Evolutionary conservation across 805 yeast genomes (phyloP).

Genomic region (Candida anglica): DNA sequence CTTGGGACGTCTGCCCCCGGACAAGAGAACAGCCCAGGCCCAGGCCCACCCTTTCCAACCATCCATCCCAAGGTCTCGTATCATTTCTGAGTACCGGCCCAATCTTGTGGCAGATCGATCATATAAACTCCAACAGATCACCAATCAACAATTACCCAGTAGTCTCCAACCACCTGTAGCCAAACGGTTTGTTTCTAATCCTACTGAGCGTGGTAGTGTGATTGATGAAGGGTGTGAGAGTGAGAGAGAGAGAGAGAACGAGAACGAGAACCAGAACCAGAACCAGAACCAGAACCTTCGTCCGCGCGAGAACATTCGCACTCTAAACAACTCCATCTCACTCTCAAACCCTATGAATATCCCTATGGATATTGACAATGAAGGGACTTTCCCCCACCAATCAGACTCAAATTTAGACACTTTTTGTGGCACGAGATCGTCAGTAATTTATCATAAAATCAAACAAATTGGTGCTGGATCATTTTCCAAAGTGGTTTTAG

Average conservation of each 20-base stretch:
- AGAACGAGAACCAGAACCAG: neutral
- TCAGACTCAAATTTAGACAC: too few species aligned
- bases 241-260: neutral
- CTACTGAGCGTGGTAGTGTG: neutral
- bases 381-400: too few species aligned
- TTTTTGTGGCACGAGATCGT: too few species aligned
- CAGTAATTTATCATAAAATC: too few species aligned
- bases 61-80: neutral
- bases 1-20: neutral
- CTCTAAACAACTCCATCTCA: too few species aligned
- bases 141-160: neutral
- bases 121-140: constrained; percentile 1
- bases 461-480: constrained; percentile 75
- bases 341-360: too few species aligned
- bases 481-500: constrained; percentile 62
- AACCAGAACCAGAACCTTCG: neutral
- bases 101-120: constrained; percentile 1
- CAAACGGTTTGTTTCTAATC: constrained; percentile 1
- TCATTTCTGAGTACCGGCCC: constrained; percentile 3
- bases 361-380: too few species aligned
- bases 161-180: neutral
- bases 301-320: neutral
- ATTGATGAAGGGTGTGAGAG: neutral
- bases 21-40: neutral
- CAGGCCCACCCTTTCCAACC: neutral